A percentile compares a stretch with the other conserved stretches of the same genome.
Conservation (phyloP, 305 asterid species). For the Fraxinus platypoda region DNA sequence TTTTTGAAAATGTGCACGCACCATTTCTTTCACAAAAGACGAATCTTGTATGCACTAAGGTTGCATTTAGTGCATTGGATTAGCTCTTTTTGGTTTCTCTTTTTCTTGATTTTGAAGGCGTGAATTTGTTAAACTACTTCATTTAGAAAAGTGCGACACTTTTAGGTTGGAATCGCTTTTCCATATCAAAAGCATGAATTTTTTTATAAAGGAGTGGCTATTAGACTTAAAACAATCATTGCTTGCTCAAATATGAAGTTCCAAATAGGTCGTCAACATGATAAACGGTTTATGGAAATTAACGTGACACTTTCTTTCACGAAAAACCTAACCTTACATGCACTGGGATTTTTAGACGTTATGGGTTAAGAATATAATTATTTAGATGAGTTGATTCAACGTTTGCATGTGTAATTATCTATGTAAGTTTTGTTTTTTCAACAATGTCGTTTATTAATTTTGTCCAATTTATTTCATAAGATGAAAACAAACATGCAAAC, state of each 20-base stretch:
- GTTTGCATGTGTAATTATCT: neutral
- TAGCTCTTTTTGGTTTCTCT: neutral
- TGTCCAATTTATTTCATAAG: conserved; percentile 31
- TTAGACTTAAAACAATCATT: no score
- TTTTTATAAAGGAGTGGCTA: no score
- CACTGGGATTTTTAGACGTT: neutral
- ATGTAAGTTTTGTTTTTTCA: neutral
- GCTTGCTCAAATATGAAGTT: no score
- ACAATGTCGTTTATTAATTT: neutral
- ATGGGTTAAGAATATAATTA: no score
- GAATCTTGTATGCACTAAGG: neutral
- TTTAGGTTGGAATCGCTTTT: no score
- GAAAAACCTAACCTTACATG: neutral
- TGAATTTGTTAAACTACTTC: neutral
- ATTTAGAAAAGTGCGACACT: no score
- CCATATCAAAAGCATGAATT: no score
- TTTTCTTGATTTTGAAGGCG: neutral
- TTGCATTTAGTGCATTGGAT: neutral
- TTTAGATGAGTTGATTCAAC: neutral
- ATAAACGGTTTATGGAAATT: no score
- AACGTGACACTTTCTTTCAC: no score
- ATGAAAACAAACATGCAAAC: conserved; percentile 36
- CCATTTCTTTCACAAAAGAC: neutral
- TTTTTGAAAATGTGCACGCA: neutral
- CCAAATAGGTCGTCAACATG: no score